Conservation (phyloP, 208 protist species). For the Crithidia thermophila region DNA sequence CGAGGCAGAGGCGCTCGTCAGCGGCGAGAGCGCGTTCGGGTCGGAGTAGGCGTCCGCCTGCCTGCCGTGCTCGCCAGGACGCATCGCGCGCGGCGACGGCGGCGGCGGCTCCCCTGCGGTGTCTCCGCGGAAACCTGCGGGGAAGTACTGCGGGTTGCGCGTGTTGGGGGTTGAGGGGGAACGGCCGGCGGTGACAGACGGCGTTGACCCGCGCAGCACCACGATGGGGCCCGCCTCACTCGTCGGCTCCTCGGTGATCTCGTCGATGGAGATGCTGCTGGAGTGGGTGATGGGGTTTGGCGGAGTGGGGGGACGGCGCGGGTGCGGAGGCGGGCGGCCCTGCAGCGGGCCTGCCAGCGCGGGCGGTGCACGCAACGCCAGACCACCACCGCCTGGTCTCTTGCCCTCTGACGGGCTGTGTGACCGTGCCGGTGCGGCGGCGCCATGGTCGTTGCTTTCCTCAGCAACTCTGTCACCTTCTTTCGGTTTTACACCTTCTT, state of each 20-base stretch:
- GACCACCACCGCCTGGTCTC: not conserved
- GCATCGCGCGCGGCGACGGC: not conserved
- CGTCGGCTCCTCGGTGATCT: constrained; percentile 33
- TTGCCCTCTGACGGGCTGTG: not conserved
- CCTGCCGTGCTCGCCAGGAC: not conserved
- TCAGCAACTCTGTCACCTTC: no score
- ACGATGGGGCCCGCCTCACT: constrained; percentile 32
- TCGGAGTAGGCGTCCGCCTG: constrained; percentile 7
- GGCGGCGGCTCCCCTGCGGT: not conserved
- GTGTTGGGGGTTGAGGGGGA: constrained; percentile 12
- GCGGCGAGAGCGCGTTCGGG: constrained; percentile 4
- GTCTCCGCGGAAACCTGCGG: not conserved
- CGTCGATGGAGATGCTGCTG: constrained; percentile 39
- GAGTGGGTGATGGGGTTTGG: constrained; percentile 36
- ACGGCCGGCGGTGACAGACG: constrained; percentile 5
- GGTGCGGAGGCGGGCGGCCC: constrained; percentile 26
- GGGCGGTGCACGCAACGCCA: no score
- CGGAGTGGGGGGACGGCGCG: constrained; percentile 23
- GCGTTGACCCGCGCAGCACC: constrained; percentile 32
- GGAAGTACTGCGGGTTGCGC: constrained; percentile 25
- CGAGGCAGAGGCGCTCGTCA: constrained; percentile 11
- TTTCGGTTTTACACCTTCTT: not conserved
- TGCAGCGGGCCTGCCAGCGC: not conserved
- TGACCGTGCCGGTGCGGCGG: not conserved
- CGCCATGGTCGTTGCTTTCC: not conserved